phyloP scores from a whole-genome alignment of 2,329 filamentous ascomycete species.

The Leptosphaerulina australis region DNA sequence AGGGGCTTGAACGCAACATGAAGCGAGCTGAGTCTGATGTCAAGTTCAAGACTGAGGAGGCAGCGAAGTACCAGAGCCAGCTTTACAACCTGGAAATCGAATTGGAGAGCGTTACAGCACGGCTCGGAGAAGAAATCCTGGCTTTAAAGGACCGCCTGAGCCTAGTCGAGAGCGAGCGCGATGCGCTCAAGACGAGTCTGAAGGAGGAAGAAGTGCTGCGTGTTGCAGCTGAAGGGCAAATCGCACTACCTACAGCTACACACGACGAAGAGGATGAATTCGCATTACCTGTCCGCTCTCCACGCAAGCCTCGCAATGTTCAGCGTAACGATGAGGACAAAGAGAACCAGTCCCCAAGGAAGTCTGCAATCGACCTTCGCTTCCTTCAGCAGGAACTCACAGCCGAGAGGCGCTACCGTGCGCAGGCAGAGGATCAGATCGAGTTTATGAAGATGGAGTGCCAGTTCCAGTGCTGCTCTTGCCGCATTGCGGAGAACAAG shows the following conservation, averaged over 20 bases:
- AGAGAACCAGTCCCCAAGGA: constrained; percentile 54
- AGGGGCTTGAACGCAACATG: constrained; percentile 35
- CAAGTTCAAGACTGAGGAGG: constrained; percentile 41
- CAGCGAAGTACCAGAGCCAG: constrained; percentile 49
- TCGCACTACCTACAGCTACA: constrained; percentile 65
- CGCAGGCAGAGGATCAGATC: constrained; percentile 72
- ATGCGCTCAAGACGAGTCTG: constrained; percentile 73
- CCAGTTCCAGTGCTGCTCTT: constrained; percentile 69
- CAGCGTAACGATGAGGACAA: constrained; percentile 51
- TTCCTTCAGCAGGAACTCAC: constrained; percentile 59
- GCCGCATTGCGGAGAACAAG: constrained; percentile 52
- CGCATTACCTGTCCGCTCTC: constrained; percentile 63
- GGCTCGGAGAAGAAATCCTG: constrained; percentile 69
- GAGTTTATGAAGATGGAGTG: constrained; percentile 80
- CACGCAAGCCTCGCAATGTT: constrained; percentile 55
- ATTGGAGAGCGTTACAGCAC: constrained; percentile 67
- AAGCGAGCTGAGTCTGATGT: constrained; percentile 40
- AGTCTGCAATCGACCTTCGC: constrained; percentile 54
- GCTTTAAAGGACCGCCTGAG: constrained; percentile 67
- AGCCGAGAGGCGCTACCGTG: constrained; percentile 63
- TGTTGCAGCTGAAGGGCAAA: constrained; percentile 72
- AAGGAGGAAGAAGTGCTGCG: constrained; percentile 75
- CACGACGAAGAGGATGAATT: constrained; percentile 66
- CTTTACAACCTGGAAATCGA: constrained; percentile 52
- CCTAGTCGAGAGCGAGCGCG: constrained; percentile 74